Evolutionary conservation across 768 basidiomycete species (phyloP).

Genomic region (Mycena kentingensis): DNA sequence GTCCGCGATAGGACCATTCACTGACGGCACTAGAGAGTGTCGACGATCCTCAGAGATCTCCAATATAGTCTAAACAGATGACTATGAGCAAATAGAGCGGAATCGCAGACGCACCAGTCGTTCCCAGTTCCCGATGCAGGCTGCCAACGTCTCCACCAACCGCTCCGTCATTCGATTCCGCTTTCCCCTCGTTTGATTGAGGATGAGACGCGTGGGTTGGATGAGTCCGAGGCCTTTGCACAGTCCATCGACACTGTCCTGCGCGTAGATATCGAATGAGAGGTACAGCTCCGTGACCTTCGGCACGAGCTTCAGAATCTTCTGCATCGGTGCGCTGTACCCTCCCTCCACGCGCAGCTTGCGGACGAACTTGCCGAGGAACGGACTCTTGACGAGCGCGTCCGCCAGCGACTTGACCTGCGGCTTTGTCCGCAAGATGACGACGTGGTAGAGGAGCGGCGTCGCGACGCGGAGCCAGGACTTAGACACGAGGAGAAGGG

Average conservation of each 20-base stretch:
- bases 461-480: slow-evolving; percentile 18
- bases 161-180: not conserved
- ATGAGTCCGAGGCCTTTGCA: not conserved
- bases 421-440: slow-evolving; percentile 23
- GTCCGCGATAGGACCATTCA: too few species aligned
- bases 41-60: too few species aligned
- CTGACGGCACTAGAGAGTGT: too few species aligned
- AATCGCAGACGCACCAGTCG: not conserved
- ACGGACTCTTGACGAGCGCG: slow-evolving; percentile 9
- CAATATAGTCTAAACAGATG: too few species aligned
- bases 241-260: not conserved
- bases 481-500: not conserved
- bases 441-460: slow-evolving; percentile 24
- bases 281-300: not conserved
- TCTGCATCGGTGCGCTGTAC: slow-evolving; percentile 13
- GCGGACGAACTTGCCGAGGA: slow-evolving; percentile 23
- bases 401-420: slow-evolving; percentile 22
- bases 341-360: slow-evolving; percentile 26
- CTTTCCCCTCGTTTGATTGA: not conserved
- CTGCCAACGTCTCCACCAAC: not conserved
- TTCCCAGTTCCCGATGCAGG: not conserved
- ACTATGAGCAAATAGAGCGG: too few species aligned
- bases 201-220: not conserved
- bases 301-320: not conserved
- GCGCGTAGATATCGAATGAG: not conserved